Base-by-base conservation (phyloP, 2,329 filamentous ascomycete species). In the Hymenoscyphus scutula region DNA sequence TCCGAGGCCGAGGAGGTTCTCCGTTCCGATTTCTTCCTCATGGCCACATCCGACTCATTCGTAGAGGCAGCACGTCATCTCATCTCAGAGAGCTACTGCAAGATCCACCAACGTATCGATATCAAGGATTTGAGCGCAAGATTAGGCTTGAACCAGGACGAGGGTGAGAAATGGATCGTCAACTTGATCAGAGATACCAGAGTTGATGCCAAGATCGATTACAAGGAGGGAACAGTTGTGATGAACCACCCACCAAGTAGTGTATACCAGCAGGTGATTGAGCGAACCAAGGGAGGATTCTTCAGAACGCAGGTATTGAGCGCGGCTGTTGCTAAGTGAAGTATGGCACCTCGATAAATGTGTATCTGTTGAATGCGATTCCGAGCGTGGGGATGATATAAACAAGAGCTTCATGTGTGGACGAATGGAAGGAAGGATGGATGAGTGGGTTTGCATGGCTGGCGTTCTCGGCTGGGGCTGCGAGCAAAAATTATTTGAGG, bases 101-200 rank as follows among this genome's bases (percentile, higher is more conserved):
- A 98, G 86, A 99, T 99, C 76, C 96, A 98, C 79, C 92, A 96
- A 76, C 86, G 94, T 72, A 99, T 99, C 76, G 94, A 98, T 77
- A 98, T 99, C 77, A 92, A 93, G 85, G 95, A 98, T 73, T 86
- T 99, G 64, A 97, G 92, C 68, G 89, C 88, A 67, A 91, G 95
- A 76, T 87, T 99, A 64, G 95, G 94, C 69, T 84, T 99, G 68
- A 92, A 90, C 76, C 89, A 93, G 73, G 92, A 96, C 75, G 95
- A 98, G 74, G 95, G 95, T 73, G 95, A 99, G 87, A 99, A 99
- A 84, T 99, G 95, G 95, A 99, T 99, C 74, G 95, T 99, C 72
- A 99, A 99, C 82, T 85, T 99, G 68, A 99, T 99, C 79, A 89
- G 95, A 68, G 95, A 99, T 80, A 99, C 95, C 27, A 87, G 93